Percentiles rank a stretch among this genome's conserved stretches.
Evolutionary conservation across 805 yeast genomes (phyloP).

Genomic region (Starmera amethionina): DNA sequence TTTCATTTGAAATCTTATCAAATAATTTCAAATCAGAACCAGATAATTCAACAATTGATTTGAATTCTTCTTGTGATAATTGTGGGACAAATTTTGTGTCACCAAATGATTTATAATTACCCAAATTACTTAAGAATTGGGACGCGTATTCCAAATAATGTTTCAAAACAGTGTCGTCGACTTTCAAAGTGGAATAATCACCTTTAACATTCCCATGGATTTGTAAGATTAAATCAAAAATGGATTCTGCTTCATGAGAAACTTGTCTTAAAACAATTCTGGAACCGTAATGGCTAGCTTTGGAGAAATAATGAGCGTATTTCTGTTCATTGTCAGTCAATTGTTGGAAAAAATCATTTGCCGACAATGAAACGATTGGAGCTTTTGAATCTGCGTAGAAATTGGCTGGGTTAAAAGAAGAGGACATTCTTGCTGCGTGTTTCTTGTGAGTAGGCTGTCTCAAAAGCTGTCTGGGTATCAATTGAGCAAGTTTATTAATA

Average conservation of each 20-base stretch:
- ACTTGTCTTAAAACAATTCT: conserved; percentile 74
- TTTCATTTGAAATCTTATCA: conserved; percentile 31
- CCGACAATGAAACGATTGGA: conserved; percentile 62
- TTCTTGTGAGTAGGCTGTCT: conserved; percentile 2
- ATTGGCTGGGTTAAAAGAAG: conserved; percentile 5
- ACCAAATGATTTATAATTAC: conserved; percentile 81
- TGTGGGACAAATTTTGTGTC: conserved; percentile 79
- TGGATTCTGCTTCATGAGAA: conserved; percentile 68
- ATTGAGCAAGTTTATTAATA: background rate
- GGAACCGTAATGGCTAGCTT: conserved; percentile 80
- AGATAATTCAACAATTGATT: conserved; percentile 32
- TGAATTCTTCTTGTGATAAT: conserved; percentile 37
- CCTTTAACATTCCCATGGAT: conserved; percentile 44
- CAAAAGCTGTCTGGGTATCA: conserved; percentile 3
- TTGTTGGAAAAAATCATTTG: conserved; percentile 58
- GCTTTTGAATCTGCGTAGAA: conserved; percentile 50
- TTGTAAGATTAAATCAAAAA: conserved; percentile 57
- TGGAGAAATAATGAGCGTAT: conserved; percentile 77
- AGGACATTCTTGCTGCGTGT: conserved; percentile 5
- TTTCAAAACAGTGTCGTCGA: conserved; percentile 27
- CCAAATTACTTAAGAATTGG: conserved; percentile 64
- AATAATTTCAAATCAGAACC: conserved; percentile 22
- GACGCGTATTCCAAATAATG: conserved; percentile 64
- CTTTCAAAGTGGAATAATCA: conserved; percentile 29
- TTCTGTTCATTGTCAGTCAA: conserved; percentile 49